Percentiles rank a stretch among this genome's conserved stretches.
Evolutionary conservation across 2,329 filamentous ascomycete genomes (phyloP).

Genomic region (Cladophialophora psammophila): DNA sequence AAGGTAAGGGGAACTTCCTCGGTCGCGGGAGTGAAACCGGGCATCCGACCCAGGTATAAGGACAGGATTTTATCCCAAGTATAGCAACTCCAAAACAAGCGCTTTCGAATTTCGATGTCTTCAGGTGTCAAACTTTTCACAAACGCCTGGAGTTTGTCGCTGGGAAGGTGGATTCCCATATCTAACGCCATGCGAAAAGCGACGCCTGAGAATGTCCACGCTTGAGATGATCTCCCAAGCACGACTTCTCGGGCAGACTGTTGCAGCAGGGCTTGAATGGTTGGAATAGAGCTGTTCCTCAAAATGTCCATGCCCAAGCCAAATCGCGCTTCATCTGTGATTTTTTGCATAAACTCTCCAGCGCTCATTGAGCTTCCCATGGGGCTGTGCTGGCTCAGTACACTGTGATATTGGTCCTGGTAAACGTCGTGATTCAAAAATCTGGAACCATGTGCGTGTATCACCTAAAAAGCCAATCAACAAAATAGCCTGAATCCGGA

Average conservation of each 20-base stretch:
- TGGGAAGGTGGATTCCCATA: constrained; percentile 43
- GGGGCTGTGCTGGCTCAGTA: constrained; percentile 24
- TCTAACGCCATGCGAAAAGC: constrained; percentile 46
- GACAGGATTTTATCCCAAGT: constrained; percentile 46
- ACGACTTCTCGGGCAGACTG: constrained; percentile 43
- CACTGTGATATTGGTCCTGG: constrained; percentile 35
- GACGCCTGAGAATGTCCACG: constrained; percentile 44
- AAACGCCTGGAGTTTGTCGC: constrained; percentile 40
- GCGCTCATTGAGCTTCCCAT: constrained; percentile 24
- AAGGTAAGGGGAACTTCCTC: constrained; percentile 40
- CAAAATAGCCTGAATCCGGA: not conserved
- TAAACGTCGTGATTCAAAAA: constrained; percentile 41
- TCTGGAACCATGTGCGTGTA: constrained; percentile 38
- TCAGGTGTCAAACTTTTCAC: constrained; percentile 41
- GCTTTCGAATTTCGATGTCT: constrained; percentile 44
- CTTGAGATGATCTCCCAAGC: constrained; percentile 42
- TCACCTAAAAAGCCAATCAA: constrained; percentile 27
- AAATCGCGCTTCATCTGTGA: constrained; percentile 40
- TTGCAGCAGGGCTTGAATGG: constrained; percentile 44
- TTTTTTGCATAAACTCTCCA: constrained; percentile 36
- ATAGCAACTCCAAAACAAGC: constrained; percentile 46
- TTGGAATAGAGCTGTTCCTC: constrained; percentile 42
- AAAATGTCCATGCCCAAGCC: constrained; percentile 43
- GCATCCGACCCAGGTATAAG: constrained; percentile 44
- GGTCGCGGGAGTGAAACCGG: constrained; percentile 38